Evolutionary conservation across 2,329 filamentous ascomycete species (phyloP), one percentile per base, ranked within the genome.

Genomic region (Biscogniauxia marginata): DNA sequence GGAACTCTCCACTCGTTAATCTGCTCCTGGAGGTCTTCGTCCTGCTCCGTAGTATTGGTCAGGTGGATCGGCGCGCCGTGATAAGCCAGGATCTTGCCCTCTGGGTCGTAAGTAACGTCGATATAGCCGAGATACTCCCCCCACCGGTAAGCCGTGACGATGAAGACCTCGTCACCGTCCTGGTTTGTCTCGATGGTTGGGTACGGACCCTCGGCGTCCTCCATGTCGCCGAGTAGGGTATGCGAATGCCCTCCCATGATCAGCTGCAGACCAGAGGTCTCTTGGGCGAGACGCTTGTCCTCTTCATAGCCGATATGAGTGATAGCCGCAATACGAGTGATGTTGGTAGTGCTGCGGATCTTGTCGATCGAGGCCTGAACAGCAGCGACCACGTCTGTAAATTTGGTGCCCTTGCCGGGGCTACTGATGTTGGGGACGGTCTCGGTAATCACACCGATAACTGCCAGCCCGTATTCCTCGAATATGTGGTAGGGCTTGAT

Each of bases 41-140:
- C 85, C 67, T 84, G 80, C 51, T 74, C 70, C 1, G 84, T 88
- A 3, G 76, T 72, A 71, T 88, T 87, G 70, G 81, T 84, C 53
- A 88, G 72, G 65, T 86, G 84, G 62, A 88, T 82, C 1, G 86
- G 85, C 0, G 79, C 84, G 25, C 85, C 85, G 64, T 81, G 79
- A 71, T 88, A 88, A 3, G 78, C 78, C 5, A 88, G 75, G 16
- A 87, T 80, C 68, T 81, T 84, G 67, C 86, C 86, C 1, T 81
- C 72, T 3, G 74, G 61, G 63, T 86, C 84, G 64, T 86, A 88
- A 1, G 82, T 84, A 7, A 88, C 79, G 60, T 87, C 84, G 61
- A 88, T 88, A 68, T 85, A 85, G 55, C 85, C 86, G 2, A 88
- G 71, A 54, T 88, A 88, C 71, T 88, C 84, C 51, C 85, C 85